Evolutionary conservation across 1,284 basidiomycete species (phyloP).

Genomic region (Trichosporon sp.): DNA sequence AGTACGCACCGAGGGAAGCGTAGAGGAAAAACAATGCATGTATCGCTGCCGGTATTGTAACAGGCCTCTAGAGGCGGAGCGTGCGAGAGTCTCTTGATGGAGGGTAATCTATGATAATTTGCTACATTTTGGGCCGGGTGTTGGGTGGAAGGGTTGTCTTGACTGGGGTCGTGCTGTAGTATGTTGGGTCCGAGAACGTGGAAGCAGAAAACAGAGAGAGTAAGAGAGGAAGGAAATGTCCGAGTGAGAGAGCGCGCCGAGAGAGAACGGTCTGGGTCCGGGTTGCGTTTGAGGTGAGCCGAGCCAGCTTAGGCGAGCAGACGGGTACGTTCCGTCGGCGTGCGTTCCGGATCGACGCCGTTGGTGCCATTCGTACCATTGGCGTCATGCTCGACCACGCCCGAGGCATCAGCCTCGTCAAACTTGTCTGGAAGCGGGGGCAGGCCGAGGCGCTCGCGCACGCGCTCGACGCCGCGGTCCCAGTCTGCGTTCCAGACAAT

Average conservation of each 20-base stretch:
- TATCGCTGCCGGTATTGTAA: conserved; percentile 1
- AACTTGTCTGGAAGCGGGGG: conserved; percentile 28
- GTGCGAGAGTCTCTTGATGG: not conserved
- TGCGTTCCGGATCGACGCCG: conserved; percentile 6
- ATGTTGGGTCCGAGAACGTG: too few species aligned
- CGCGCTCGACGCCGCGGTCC: conserved; percentile 55
- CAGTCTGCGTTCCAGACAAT: conserved; percentile 58
- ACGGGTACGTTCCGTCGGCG: conserved; percentile 9
- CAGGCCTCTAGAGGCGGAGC: not conserved
- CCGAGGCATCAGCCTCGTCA: conserved; percentile 23
- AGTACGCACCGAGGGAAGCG: too few species aligned
- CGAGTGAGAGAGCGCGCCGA: too few species aligned
- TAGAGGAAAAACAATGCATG: conserved; percentile 11
- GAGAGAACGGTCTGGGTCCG: too few species aligned
- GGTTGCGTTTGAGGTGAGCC: too few species aligned
- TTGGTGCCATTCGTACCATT: not conserved
- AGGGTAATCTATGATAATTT: not conserved
- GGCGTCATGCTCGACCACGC: not conserved
- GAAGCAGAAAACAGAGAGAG: too few species aligned
- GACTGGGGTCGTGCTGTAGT: too few species aligned
- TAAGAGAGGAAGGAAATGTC: not conserved
- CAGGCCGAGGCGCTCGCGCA: conserved; percentile 51
- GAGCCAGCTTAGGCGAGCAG: not conserved
- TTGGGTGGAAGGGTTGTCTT: not conserved
- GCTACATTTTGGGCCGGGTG: conserved; percentile 11